These are phyloP conservation scores for Fusarium devonianum DNA, from an alignment of 2,329 filamentous ascomycete species.

Conservation along the genomic window DNA sequence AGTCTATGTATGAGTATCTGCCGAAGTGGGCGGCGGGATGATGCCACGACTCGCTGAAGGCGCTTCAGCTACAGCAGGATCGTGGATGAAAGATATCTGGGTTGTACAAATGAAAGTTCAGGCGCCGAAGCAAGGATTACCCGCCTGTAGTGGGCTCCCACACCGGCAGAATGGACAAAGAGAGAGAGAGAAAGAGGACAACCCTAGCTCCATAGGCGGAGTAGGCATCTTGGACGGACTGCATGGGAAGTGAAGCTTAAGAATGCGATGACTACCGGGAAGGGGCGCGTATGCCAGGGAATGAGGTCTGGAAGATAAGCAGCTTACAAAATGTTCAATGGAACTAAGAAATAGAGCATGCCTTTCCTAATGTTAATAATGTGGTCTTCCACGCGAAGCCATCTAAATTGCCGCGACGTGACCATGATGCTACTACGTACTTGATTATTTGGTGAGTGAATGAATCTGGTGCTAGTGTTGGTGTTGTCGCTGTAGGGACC, in stretches of 20 bases:
- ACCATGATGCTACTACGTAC: no score
- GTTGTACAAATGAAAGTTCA: constrained; percentile 38
- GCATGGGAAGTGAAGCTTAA: constrained; percentile 24
- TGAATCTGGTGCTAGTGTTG: constrained; percentile 1
- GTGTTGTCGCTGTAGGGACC: neutral
- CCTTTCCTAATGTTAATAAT: neutral
- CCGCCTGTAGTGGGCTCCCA: constrained; percentile 3
- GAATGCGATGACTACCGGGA: constrained; percentile 31
- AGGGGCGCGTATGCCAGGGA: constrained; percentile 33
- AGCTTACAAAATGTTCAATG: constrained; percentile 41
- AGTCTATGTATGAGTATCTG: constrained; percentile 42
- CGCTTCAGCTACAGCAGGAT: constrained; percentile 22
- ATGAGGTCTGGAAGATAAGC: constrained; percentile 34
- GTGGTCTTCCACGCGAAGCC: no score
- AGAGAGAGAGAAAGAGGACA: constrained; percentile 20
- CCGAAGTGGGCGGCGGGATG: constrained; percentile 28
- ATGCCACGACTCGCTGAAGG: constrained; percentile 21
- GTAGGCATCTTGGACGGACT: constrained; percentile 20
- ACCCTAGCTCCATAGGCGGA: constrained; percentile 14
- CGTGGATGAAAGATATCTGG: constrained; percentile 23
- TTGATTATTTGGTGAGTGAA: no score
- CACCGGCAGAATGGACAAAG: constrained; percentile 10
- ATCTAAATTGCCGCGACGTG: no score
- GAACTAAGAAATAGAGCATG: constrained; percentile 33
- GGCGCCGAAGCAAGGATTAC: constrained; percentile 17